Percentiles rank a stretch among this genome's conserved stretches.
Conservation (phyloP, 2,329 filamentous ascomycete species). For the Pseudopithomyces chartarum region DNA sequence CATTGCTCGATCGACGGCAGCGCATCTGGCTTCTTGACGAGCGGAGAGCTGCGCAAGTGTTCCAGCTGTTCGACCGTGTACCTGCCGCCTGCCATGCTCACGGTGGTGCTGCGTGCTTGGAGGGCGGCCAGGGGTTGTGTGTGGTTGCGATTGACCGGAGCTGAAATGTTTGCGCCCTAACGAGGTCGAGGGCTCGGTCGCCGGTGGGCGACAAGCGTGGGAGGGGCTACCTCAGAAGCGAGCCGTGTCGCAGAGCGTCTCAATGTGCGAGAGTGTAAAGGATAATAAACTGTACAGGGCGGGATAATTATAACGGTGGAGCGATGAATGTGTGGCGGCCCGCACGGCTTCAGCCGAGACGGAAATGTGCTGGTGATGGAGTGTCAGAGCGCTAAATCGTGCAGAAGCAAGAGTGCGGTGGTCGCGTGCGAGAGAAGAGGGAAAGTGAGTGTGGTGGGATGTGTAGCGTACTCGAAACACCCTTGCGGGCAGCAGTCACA, state of each 20-base stretch:
- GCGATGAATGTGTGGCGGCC: conserved; percentile 15
- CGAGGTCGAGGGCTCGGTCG: conserved; percentile 6
- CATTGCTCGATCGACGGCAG: conserved; percentile 89
- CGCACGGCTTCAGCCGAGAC: conserved; percentile 2
- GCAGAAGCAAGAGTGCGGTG: neutral
- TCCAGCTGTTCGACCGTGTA: conserved; percentile 80
- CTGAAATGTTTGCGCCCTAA: conserved; percentile 8
- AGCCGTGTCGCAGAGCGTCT: conserved; percentile 18
- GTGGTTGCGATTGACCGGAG: conserved; percentile 14
- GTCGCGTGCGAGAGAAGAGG: conserved; percentile 2
- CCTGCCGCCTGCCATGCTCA: conserved; percentile 40
- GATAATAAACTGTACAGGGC: conserved; percentile 16
- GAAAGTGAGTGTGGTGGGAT: conserved; percentile 5
- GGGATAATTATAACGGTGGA: conserved; percentile 15
- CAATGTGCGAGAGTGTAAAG: conserved; percentile 22
- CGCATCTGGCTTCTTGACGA: conserved; percentile 78
- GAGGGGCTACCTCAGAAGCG: conserved; percentile 23
- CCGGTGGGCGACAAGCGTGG: conserved; percentile 15
- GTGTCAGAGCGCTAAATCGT: neutral
- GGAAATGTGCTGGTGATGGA: conserved; percentile 1
- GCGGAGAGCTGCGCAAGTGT: conserved; percentile 76
- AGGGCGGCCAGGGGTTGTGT: conserved; percentile 18
- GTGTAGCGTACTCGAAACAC: conserved; percentile 17
- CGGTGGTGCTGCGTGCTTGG: conserved; percentile 12
- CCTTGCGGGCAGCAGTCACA: conserved; percentile 18